Evolutionary conservation across 495 filamentous ascomycete genomes (phyloP).

Genomic region (Aspergillus bridgeri): DNA sequence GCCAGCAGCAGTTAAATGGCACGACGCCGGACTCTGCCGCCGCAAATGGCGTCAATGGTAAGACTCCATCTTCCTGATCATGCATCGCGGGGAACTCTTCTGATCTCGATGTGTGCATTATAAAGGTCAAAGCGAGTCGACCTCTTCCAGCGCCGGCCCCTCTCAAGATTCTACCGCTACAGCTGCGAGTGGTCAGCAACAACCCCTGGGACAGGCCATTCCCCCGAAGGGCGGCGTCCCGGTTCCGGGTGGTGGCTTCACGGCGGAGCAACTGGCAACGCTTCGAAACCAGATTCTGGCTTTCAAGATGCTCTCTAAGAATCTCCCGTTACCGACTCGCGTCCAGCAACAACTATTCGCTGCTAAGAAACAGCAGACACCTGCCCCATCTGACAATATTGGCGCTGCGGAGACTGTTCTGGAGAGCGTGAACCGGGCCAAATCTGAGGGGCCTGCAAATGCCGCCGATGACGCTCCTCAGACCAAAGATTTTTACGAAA

Average conservation of each 20-base stretch:
- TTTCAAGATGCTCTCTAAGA: conserved; percentile 79
- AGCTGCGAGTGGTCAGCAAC: conserved; percentile 28
- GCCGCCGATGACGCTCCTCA: conserved; percentile 25
- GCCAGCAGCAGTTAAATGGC: conserved; percentile 49
- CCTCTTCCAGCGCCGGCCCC: conserved; percentile 42
- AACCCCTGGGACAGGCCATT: conserved; percentile 21
- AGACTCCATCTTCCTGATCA: conserved; percentile 3
- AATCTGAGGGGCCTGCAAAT: conserved; percentile 34
- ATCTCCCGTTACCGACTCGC: conserved; percentile 67
- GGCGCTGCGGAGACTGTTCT: conserved; percentile 50
- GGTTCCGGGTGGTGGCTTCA: conserved; percentile 55
- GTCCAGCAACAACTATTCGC: conserved; percentile 74
- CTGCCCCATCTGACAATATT: conserved; percentile 55
- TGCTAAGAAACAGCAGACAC: conserved; percentile 61
- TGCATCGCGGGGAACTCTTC: not conserved
- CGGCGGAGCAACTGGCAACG: conserved; percentile 64
- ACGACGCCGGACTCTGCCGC: conserved; percentile 24
- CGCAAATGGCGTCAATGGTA: conserved; percentile 53
- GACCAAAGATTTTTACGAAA: conserved; percentile 51
- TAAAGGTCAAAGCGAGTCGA: conserved; percentile 39
- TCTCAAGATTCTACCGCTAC: conserved; percentile 24
- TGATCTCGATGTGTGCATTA: conserved; percentile 7
- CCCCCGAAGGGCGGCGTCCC: conserved; percentile 28
- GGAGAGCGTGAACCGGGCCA: conserved; percentile 44
- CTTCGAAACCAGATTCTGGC: conserved; percentile 76